A percentile compares a stretch with the other conserved stretches of the same genome.
Conservation (phyloP, 2,329 filamentous ascomycete species). For the Colletotrichum ledebouriae region DNA sequence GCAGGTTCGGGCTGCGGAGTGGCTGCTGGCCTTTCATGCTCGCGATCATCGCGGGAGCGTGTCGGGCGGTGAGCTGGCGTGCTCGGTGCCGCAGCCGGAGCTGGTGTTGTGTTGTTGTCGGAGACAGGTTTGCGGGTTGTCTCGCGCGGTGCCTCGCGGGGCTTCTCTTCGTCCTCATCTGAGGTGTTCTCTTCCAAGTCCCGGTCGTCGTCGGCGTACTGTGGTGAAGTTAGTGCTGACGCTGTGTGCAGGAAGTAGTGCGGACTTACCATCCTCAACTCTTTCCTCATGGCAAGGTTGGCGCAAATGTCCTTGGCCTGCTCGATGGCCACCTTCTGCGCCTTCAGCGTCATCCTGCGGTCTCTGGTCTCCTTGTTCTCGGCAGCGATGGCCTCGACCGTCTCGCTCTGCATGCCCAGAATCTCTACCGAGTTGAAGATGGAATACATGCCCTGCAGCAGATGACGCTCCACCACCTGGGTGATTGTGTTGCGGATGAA, state of each 20-base stretch:
- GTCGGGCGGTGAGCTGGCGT: slow-evolving; percentile 16
- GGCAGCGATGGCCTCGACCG: slow-evolving; percentile 64
- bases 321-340: slow-evolving; percentile 64
- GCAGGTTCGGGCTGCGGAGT: slow-evolving; percentile 8
- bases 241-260: rapidly evolving
- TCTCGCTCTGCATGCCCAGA: slow-evolving; percentile 58
- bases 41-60: slow-evolving; percentile 34
- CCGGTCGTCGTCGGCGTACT: slow-evolving; percentile 48
- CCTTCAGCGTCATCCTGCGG: slow-evolving; percentile 60
- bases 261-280: slow-evolving; percentile 53
- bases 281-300: slow-evolving; percentile 65
- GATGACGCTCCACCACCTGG: slow-evolving; percentile 64
- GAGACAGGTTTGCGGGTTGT: slow-evolving; percentile 35
- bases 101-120: slow-evolving; percentile 3
- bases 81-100: slow-evolving; percentile 27
- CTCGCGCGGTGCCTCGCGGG: slow-evolving; percentile 10
- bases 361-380: slow-evolving; percentile 68
- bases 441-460: slow-evolving; percentile 64
- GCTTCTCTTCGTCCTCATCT: slow-evolving; percentile 46
- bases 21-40: slow-evolving; percentile 1
- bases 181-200: slow-evolving; percentile 47
- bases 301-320: slow-evolving; percentile 65
- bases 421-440: slow-evolving; percentile 67
- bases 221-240: slow-evolving; percentile 2
- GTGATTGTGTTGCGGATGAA: slow-evolving; percentile 67